These are phyloP conservation scores for Fusarium sublunatum DNA, from an alignment of 2,329 filamentous ascomycete species.

Conservation along the genomic window DNA sequence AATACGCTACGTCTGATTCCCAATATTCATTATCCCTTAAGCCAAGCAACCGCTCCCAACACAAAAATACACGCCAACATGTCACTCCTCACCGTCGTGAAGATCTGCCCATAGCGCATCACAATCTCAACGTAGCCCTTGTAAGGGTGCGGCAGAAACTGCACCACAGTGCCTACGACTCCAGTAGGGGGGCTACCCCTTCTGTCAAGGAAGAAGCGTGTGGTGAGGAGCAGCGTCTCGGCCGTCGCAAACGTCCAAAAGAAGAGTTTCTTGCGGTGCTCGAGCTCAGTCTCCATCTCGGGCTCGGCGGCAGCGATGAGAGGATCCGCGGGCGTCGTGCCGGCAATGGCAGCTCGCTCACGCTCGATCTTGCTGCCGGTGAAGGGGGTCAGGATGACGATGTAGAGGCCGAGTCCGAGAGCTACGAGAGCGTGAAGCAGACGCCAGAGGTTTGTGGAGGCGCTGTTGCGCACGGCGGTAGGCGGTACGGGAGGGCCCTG, in stretches of 20 bases:
- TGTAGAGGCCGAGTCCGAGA: conserved; percentile 75
- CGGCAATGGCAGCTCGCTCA: conserved; percentile 53
- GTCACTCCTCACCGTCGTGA: conserved; percentile 76
- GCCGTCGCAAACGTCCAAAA: conserved; percentile 86
- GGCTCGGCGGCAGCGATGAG: conserved; percentile 38
- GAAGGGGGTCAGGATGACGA: conserved; percentile 75
- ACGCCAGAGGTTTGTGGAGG: conserved; percentile 70
- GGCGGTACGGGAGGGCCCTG: conserved; percentile 49
- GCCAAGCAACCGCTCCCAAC: conserved; percentile 68
- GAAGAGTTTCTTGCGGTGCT: conserved; percentile 59
- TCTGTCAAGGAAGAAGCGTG: conserved; percentile 76
- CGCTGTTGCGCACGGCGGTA: conserved; percentile 45
- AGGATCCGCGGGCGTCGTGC: conserved; percentile 40
- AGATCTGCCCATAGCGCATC: conserved; percentile 76
- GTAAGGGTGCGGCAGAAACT: conserved; percentile 73
- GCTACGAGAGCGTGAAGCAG: conserved; percentile 79
- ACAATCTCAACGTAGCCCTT: conserved; percentile 70
- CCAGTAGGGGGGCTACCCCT: conserved; percentile 67
- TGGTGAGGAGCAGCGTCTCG: conserved; percentile 77
- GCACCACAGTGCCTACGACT: conserved; percentile 70
- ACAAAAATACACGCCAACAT: conserved; percentile 83
- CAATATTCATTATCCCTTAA: conserved; percentile 40
- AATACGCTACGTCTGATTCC: neutral
- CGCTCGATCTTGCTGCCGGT: conserved; percentile 73
- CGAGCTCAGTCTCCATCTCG: conserved; percentile 48